phyloP scores from a whole-genome alignment of 345 rosid species.

The Boechera stricta region DNA sequence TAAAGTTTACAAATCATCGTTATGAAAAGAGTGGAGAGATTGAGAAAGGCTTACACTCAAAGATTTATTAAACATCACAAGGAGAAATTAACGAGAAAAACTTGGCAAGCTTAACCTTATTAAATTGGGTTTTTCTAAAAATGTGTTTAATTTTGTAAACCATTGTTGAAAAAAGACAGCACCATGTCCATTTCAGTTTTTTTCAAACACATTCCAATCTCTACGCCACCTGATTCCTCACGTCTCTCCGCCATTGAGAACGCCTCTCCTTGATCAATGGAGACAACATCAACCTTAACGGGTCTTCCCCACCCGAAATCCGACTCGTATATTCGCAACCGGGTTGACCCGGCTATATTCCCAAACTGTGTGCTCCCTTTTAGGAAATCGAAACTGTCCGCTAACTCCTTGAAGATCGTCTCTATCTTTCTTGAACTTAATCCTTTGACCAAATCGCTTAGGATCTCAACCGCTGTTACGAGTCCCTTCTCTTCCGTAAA shows the following conservation, averaged over 20 bases:
- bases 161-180: constrained; percentile 5
- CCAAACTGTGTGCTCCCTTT: not conserved
- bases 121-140: too few species aligned
- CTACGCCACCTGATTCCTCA: constrained; percentile 38
- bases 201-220: constrained; percentile 39
- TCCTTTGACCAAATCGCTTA: constrained; percentile 23
- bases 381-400: rapidly evolving
- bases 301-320: constrained; percentile 48
- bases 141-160: not conserved
- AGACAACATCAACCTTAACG: constrained; percentile 20
- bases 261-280: constrained; percentile 2
- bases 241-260: constrained; percentile 42
- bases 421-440: constrained; percentile 26
- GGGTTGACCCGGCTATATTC: constrained; percentile 37
- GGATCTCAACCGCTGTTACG: constrained; percentile 17
- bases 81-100: too few species aligned
- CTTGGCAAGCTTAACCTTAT: too few species aligned
- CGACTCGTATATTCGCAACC: constrained; percentile 33
- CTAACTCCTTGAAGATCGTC: not conserved
- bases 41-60: too few species aligned
- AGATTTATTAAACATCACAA: too few species aligned
- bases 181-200: constrained; percentile 27
- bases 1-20: too few species aligned
- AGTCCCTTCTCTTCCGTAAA: constrained; percentile 36
- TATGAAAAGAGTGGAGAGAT: too few species aligned